Evolutionary conservation across 192 early-diverging fungal species (phyloP).

Genomic region (Chytriomyces sp.): DNA sequence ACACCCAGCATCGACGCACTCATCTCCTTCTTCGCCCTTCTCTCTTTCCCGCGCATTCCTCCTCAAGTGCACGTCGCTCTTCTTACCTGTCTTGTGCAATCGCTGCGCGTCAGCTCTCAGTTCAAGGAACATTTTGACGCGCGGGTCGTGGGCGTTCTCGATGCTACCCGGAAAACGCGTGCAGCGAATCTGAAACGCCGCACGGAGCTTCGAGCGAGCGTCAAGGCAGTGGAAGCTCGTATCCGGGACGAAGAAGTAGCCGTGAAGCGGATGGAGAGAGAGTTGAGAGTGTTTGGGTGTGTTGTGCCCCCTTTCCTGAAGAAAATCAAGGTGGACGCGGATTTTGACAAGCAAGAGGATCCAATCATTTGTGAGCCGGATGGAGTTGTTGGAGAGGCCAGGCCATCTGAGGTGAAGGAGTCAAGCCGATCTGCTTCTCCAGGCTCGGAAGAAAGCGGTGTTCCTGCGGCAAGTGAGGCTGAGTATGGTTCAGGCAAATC

Average conservation of each 20-base stretch:
- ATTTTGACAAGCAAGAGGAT: not conserved
- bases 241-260: not conserved
- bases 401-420: not conserved
- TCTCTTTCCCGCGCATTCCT: not conserved
- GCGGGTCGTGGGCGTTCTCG: not conserved
- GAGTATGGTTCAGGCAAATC: not conserved
- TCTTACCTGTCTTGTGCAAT: not conserved
- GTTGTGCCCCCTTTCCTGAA: not conserved
- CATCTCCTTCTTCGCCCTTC: constrained; percentile 1
- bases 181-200: not conserved
- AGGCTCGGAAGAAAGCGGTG: not conserved
- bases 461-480: not conserved
- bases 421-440: not conserved
- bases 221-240: not conserved
- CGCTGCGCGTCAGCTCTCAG: not conserved
- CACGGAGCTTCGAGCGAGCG: not conserved
- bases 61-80: not conserved
- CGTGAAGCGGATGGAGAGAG: constrained; percentile 1
- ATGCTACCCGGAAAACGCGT: not conserved
- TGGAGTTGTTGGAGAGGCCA: not conserved
- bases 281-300: not conserved
- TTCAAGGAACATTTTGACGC: constrained; percentile 3
- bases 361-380: not conserved
- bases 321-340: not conserved
- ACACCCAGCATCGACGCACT: not conserved